Conservation (phyloP, 2,329 filamentous ascomycete genomes). For the Ascochyta lentis region DNA sequence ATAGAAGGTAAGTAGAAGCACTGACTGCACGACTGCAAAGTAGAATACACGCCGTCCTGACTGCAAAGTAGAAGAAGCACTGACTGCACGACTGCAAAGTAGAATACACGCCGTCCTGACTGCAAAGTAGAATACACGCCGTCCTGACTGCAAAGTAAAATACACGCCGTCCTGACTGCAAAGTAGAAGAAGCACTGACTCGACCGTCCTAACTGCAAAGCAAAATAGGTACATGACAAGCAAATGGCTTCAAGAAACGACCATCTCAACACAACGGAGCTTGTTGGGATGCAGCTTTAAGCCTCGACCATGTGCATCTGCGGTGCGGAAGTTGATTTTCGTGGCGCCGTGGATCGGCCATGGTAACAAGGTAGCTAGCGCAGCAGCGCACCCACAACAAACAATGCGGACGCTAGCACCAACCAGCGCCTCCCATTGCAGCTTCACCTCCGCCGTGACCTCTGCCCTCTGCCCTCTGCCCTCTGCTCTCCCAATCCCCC, state of each 20-base stretch:
- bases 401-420: slow-evolving; percentile 26
- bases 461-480: slow-evolving; percentile 10
- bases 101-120: too few species aligned
- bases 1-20: too few species aligned
- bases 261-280: neutral
- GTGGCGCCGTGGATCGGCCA: slow-evolving; percentile 17
- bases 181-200: too few species aligned
- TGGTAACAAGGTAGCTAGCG: too few species aligned
- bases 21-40: too few species aligned
- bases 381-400: slow-evolving; percentile 9
- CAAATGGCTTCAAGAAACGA: neutral
- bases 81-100: too few species aligned
- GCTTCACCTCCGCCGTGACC: slow-evolving; percentile 32
- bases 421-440: slow-evolving; percentile 31
- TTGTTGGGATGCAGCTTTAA: neutral
- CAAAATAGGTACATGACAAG: neutral
- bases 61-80: too few species aligned
- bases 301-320: neutral
- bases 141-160: too few species aligned
- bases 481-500: slow-evolving; percentile 16
- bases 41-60: too few species aligned
- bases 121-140: too few species aligned
- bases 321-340: slow-evolving; percentile 22
- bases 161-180: too few species aligned
- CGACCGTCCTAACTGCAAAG: too few species aligned